Base-by-base conservation (phyloP, 768 basidiomycete species). In the Boletus insuetus region DNA sequence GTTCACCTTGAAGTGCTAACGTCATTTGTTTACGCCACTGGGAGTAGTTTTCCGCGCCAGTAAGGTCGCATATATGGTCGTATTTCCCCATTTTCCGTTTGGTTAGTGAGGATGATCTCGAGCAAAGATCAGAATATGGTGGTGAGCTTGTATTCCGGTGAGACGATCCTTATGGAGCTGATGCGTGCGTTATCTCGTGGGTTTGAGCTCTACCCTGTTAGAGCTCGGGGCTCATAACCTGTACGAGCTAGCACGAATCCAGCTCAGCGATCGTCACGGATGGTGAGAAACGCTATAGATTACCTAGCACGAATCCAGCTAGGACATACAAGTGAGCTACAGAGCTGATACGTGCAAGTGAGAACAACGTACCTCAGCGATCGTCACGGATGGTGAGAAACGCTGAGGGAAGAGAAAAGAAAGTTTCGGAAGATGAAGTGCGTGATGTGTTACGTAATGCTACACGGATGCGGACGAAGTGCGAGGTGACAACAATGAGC, bases 31-130 rank as follows among this genome's bases (percentile, higher is more conserved):
- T 11, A 5, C 9, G 0, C 61, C 44, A 62, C 9, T 40, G 41
- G 0, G 17, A 9, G n/a, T 52, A 61, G 3, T 35, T 58, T 0
- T 53, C 51, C 0, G 37, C 8, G 2, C 59, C 50, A 0, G 17
- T 53, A 3, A 61, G 19, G 6, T 60, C 40, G 3, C 47, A 49
- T 11, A 62, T 62, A 11, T 62, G 55, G n/a, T 62, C 39, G 8
- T 41, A 53, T 49, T 62, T 62, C 0, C 45, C 46, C 53, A 54
- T 48, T 1, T 16, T 24, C n/a, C n/a, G n/a, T n/a, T n/a, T n/a
- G n/a, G n/a, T 45, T 29, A 32, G 34, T 35, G 13, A 35, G n/a
- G n/a, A n/a, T n/a, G n/a, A n/a, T n/a, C n/a, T n/a, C n/a, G n/a
- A n/a, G n/a, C n/a, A n/a, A n/a, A n/a, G n/a, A n/a, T n/a, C n/a